A percentile compares a stretch with the other conserved stretches of the same genome.
These are phyloP conservation scores for Byssoonygena ceratinophila DNA, from an alignment of 2,329 filamentous ascomycete genomes.

Conservation along the genomic window DNA sequence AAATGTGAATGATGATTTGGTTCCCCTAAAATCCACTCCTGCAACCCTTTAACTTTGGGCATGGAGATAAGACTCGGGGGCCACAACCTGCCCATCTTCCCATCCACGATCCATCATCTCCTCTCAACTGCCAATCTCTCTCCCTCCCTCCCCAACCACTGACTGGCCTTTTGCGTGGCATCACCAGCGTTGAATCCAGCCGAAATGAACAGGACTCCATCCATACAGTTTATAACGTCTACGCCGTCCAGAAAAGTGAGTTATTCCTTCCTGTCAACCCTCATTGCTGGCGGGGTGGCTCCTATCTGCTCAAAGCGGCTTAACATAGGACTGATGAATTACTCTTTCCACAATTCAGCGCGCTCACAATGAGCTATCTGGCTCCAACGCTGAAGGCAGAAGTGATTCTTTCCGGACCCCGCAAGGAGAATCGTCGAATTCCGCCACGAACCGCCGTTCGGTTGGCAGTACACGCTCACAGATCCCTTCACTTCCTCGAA, in stretches of 20 bases:
- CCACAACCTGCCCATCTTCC: slow-evolving; percentile 3
- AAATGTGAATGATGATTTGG: background rate
- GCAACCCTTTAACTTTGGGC: slow-evolving; percentile 7
- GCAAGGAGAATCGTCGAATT: slow-evolving; percentile 11
- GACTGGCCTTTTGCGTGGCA: background rate
- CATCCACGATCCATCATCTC: background rate
- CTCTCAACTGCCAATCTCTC: background rate
- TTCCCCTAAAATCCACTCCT: background rate
- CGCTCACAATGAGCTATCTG: slow-evolving; percentile 30
- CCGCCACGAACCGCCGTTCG: background rate
- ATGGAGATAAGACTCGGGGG: slow-evolving; percentile 12
- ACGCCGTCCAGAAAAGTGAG: slow-evolving; percentile 31
- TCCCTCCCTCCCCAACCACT: background rate
- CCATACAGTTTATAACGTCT: slow-evolving; percentile 29
- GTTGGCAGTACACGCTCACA: slow-evolving; percentile 2
- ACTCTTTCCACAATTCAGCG: slow-evolving; percentile 21
- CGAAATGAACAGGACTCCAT: slow-evolving; percentile 30
- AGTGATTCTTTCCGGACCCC: slow-evolving; percentile 22
- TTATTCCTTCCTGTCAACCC: slow-evolving; percentile 1
- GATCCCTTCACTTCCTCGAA: slow-evolving; percentile 25
- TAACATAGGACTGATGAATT: slow-evolving; percentile 15
- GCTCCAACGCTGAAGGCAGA: slow-evolving; percentile 21
- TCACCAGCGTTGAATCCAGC: background rate
- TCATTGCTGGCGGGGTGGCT: background rate
- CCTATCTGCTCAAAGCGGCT: background rate